phyloP scores from a whole-genome alignment of 768 basidiomycete species.

The Phylloporus scabripes region DNA sequence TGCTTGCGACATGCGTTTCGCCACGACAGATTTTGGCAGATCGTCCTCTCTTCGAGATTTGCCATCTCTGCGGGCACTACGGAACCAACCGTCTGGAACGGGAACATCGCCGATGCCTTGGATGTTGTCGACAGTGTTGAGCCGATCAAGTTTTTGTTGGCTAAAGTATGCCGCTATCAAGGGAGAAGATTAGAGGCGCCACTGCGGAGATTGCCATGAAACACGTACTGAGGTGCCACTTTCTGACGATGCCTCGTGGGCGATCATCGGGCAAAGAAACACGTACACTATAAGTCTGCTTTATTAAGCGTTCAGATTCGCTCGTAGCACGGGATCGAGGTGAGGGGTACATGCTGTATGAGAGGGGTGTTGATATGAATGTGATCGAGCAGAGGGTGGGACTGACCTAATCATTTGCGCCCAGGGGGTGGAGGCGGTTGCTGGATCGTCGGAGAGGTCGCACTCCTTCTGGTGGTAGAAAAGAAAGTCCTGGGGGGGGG shows the following conservation, averaged over 20 bases:
- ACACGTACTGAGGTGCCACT: slow-evolving; percentile 50
- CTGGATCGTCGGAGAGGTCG: slow-evolving; percentile 36
- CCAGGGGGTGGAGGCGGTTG: slow-evolving; percentile 60
- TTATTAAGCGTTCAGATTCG: slow-evolving; percentile 42
- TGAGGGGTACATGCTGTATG: slow-evolving; percentile 34
- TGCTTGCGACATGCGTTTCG: slow-evolving; percentile 31
- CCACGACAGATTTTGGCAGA: slow-evolving; percentile 46
- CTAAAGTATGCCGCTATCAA: slow-evolving; percentile 77
- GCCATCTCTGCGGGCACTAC: slow-evolving; percentile 69
- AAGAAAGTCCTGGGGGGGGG: slow-evolving; percentile 42
- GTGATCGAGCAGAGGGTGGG: slow-evolving; percentile 18
- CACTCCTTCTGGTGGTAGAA: slow-evolving; percentile 49
- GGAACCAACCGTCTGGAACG: slow-evolving; percentile 76
- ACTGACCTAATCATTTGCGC: slow-evolving; percentile 66
- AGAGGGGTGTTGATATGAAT: slow-evolving; percentile 10
- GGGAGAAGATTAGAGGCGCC: slow-evolving; percentile 5
- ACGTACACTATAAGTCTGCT: slow-evolving; percentile 51
- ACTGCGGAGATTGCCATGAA: slow-evolving; percentile 29
- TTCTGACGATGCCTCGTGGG: slow-evolving; percentile 38
- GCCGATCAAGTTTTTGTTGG: slow-evolving; percentile 64
- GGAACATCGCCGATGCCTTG: slow-evolving; percentile 57
- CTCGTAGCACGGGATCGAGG: slow-evolving; percentile 37
- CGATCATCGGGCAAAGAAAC: slow-evolving; percentile 43
- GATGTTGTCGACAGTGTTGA: slow-evolving; percentile 68
- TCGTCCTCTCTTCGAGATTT: slow-evolving; percentile 35